Base-by-base conservation (phyloP, 495 filamentous ascomycete species). In the Penicillium malachiteum region DNA sequence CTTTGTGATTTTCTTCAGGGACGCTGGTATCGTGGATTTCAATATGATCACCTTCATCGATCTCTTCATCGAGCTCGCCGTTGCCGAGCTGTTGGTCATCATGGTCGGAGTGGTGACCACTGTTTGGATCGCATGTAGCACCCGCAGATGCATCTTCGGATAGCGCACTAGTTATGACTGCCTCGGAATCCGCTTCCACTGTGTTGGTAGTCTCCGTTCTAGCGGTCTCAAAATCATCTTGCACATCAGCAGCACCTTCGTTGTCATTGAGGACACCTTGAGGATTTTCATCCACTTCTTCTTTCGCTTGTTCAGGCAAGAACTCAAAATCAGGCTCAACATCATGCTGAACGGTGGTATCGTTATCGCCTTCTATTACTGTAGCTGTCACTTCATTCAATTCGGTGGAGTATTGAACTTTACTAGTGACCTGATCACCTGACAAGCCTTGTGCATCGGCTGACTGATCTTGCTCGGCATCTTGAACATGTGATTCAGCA, bases 201-300 rank as follows among this genome's bases (percentile, higher is more conserved):
- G 74, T 72, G 32, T 61, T 57, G 7, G 69, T 69, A 4, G 72
- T 73, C 38, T 71, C 70, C 13, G 66, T 69, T 5, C 56, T 60
- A 32, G 65, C 64, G 42, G 56, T 68, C 26, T 74, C 71, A 7
- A 58, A 65, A 37, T 65, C 58, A 57, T 69, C 66, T 0, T 54
- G 60, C 9, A 56, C 57, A 47, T 67, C 58, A 21, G 52, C 47
- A 1, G 48, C 26, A 46, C 59, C 58, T 47, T 42, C 48, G 5
- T 21, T 11, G 21, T 31, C 32, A 38, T 46, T 2, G 1, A 7
- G 13, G 4, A 34, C 11, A 14, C 37, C 17, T 6, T 49, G 46
- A 14, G 16, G 10, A 18, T 12, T n/a, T 3, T 38, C 12, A n/a
- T 26, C 17, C 18, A 21, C 37, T n/a, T 50, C 31, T n/a, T 39